Conservation (phyloP, 352 stramenopile species). For the Phytophthora cactorum region DNA sequence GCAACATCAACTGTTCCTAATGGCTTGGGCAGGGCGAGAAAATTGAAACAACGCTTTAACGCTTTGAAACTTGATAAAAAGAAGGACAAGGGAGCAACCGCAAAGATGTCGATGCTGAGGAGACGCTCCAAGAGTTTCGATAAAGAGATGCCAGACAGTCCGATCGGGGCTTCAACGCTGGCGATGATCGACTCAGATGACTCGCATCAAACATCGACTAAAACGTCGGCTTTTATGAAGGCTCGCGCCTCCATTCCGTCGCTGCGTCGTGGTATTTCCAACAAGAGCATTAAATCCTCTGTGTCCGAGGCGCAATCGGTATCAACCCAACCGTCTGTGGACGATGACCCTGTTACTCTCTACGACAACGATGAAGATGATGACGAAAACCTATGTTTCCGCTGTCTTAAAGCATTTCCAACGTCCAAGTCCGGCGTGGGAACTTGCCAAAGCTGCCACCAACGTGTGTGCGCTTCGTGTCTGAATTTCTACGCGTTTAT, state of each 20-base stretch:
- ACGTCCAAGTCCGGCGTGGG: constrained; percentile 21
- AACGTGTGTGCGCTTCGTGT: constrained; percentile 68
- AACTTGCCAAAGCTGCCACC: constrained; percentile 66
- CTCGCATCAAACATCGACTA: constrained; percentile 18
- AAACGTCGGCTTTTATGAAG: constrained; percentile 36
- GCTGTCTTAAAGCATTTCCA: constrained; percentile 56
- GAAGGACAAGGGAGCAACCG: constrained; percentile 33
- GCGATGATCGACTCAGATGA: constrained; percentile 29
- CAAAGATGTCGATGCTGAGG: constrained; percentile 40
- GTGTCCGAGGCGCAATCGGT: constrained; percentile 21
- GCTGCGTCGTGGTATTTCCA: constrained; percentile 36
- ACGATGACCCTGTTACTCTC: constrained; percentile 29
- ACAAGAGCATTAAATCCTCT: constrained; percentile 26
- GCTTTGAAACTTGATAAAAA: constrained; percentile 41
- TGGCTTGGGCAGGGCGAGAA: constrained; percentile 42
- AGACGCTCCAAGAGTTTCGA: constrained; percentile 52
- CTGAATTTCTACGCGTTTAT: constrained; percentile 70
- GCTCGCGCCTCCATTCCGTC: constrained; percentile 39
- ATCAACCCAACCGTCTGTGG: constrained; percentile 20
- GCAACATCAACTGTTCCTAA: constrained; percentile 26
- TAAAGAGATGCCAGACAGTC: constrained; percentile 41
- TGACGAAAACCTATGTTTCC: constrained; percentile 68
- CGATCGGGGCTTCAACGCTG: constrained; percentile 30
- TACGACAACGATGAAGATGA: constrained; percentile 56
- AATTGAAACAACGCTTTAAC: constrained; percentile 51